These are phyloP conservation scores for Massarina eburnea DNA, from an alignment of 2,329 filamentous ascomycete genomes.

Conservation along the genomic window DNA sequence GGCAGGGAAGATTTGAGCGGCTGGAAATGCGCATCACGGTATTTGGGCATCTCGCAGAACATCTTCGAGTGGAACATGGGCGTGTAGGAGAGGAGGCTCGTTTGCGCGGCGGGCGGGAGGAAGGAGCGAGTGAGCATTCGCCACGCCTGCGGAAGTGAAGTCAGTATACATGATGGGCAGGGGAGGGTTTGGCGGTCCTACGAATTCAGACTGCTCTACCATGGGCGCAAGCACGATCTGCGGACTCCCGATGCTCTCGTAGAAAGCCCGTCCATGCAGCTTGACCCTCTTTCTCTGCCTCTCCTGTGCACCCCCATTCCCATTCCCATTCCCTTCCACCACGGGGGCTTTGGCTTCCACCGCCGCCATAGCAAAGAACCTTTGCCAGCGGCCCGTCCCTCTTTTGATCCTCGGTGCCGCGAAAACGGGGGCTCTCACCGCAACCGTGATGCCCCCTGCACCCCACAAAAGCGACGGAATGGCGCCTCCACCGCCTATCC, in stretches of 20 bases:
- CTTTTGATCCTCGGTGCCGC: not conserved
- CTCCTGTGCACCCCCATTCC: constrained; percentile 3
- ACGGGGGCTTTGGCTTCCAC: not conserved
- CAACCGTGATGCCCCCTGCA: constrained; percentile 1
- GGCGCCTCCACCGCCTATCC: not conserved
- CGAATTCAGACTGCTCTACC: constrained; percentile 98
- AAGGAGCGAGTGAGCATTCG: constrained; percentile 94
- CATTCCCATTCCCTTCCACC: constrained; percentile 7
- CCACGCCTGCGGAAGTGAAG: constrained; percentile 71
- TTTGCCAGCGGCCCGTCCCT: not conserved
- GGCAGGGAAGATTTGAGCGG: constrained; percentile 52
- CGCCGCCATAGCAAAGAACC: not conserved
- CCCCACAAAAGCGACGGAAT: constrained; percentile 1
- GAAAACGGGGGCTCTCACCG: constrained; percentile 1
- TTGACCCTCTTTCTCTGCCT: constrained; percentile 49
- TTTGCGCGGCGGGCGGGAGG: constrained; percentile 61
- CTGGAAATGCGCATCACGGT: constrained; percentile 81
- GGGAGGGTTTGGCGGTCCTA: constrained; percentile 43
- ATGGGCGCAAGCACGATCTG: constrained; percentile 92
- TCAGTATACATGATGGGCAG: not conserved
- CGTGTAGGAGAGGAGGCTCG: constrained; percentile 77
- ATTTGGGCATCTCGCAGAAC: constrained; percentile 74
- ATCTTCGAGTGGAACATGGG: constrained; percentile 96
- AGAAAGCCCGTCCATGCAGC: constrained; percentile 84
- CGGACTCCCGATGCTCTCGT: constrained; percentile 90